Base-by-base conservation (phyloP, 2,329 filamentous ascomycete genomes). In the Ilyonectria mors-panacis region DNA sequence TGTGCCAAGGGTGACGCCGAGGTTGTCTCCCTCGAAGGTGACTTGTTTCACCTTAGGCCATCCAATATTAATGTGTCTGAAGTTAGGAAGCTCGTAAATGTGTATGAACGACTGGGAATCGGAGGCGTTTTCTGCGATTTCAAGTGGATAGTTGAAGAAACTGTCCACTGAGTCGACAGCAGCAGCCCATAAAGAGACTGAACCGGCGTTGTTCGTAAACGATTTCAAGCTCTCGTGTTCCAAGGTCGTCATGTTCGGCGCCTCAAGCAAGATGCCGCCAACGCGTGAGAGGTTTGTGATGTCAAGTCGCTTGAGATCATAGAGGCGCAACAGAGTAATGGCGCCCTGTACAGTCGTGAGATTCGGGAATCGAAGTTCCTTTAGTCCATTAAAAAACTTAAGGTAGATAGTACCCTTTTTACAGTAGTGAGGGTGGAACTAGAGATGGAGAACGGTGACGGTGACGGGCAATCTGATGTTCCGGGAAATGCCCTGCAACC, bases 141-240 rank as follows among this genome's bases (percentile, higher is more conserved):
- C 23, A 3, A 70, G 28, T 6, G 68, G 68, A 33, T 66, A 59
- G 8, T 45, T 66, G 54, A 59, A 70, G 30, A 59, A 70, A 42
- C 66, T 69, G 57, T 70, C 66, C 8, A 69, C 6, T 2, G 63
- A 63, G 7, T 61, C 30, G 7, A 64, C 19, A 2, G 7, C 28
- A 2, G 33, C 28, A 0, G 9, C 33, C 37, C 17, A 54, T 12
- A 70, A 59, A 1, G 2, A 1, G 4, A 70, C 8, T 6, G 15
- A 12, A 2, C 21, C 51, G 2, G 33, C 9, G 8, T 7, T 15
- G 3, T 23, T 7, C 4, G 66, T 63, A 35, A 66, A 70, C 3
- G 55, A 48, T 17, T 64, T 23, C 3, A 68, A 54, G 7, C 51
- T 64, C 3, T 68, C 56, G 10, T 70, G 68, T 9, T 55, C 39